Evolutionary conservation across 2,329 filamentous ascomycete genomes (phyloP).

Genomic region (Arthroderma uncinatum): DNA sequence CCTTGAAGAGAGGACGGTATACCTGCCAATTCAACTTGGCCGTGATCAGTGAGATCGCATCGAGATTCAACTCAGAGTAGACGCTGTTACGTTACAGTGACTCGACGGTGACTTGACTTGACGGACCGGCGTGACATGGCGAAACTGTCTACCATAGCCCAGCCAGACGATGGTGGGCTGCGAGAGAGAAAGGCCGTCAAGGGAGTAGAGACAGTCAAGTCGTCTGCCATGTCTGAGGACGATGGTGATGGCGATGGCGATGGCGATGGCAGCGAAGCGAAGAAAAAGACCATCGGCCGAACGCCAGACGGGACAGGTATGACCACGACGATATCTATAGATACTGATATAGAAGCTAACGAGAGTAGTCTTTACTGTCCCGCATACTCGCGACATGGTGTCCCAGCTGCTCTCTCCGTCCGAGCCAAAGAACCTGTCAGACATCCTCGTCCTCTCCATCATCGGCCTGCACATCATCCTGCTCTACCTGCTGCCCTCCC

Average conservation of each 20-base stretch:
- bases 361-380: slow-evolving; percentile 78
- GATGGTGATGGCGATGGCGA: slow-evolving; percentile 22
- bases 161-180: slow-evolving; percentile 29
- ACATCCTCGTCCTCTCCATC: slow-evolving; percentile 66
- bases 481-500: slow-evolving; percentile 60
- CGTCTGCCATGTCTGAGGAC: slow-evolving; percentile 26
- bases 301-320: slow-evolving; percentile 82
- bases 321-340: neutral
- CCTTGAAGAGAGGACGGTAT: neutral
- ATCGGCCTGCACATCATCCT: slow-evolving; percentile 63
- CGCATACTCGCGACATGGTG: slow-evolving; percentile 97
- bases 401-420: slow-evolving; percentile 89
- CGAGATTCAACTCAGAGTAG: neutral
- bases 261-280: slow-evolving; percentile 19
- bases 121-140: neutral
- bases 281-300: slow-evolving; percentile 73
- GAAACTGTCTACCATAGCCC: neutral
- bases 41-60: neutral
- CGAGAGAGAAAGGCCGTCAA: slow-evolving; percentile 36
- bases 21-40: slow-evolving; percentile 10
- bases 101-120: neutral
- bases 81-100: neutral
- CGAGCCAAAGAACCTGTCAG: slow-evolving; percentile 89
- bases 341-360: neutral
- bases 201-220: slow-evolving; percentile 33